Base-by-base conservation (phyloP, 306 rosid genomes). In the Senna tora region DNA sequence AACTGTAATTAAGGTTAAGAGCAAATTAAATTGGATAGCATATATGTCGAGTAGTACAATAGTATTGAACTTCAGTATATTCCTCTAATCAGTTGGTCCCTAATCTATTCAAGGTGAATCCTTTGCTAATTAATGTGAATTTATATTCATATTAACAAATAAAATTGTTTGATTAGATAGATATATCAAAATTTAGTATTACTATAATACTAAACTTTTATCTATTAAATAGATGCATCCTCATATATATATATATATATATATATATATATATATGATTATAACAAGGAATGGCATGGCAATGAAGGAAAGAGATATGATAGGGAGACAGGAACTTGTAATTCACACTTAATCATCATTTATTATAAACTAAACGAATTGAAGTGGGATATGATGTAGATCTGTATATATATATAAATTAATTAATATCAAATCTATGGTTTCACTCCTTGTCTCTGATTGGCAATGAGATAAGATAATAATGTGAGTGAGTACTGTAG, bases 301-400 rank as follows among this genome's bases (percentile, higher is more conserved):
- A 52, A 66, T 42, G 16, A 21, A 52, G 32, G 67, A 79, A 69
- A 72, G 69, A 72, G 60, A 78, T 79, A 76, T 25, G 63, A 59
- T 2, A 12, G 36, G 14, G 9, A 33, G 22, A 32, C 43, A 10
- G 15, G 33, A 33, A 34, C 75, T 83, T 76, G 81, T 75, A 53
- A 54, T 67, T 75, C 79, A 76, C 79, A 76, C 77, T 83, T 55
- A 72, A 70, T 58, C 49, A n/a, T 15, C 58, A 70, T 66, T 67
- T 16, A 59, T 16, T 30, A 67, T 41, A 60, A 71, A 71, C 75
- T 67, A 63, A 60, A 25, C 65, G 22, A 51, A 85, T 90, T 90
- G 91, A 51, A 85, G 91, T 90, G 91, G 89, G 92, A 86, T 86
- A 88, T 83, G 90, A 86, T 85, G 85, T 85, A 67, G 81, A 83